Conservation (phyloP, 2,329 filamentous ascomycete genomes). For the Tetracladium maxilliforme region DNA sequence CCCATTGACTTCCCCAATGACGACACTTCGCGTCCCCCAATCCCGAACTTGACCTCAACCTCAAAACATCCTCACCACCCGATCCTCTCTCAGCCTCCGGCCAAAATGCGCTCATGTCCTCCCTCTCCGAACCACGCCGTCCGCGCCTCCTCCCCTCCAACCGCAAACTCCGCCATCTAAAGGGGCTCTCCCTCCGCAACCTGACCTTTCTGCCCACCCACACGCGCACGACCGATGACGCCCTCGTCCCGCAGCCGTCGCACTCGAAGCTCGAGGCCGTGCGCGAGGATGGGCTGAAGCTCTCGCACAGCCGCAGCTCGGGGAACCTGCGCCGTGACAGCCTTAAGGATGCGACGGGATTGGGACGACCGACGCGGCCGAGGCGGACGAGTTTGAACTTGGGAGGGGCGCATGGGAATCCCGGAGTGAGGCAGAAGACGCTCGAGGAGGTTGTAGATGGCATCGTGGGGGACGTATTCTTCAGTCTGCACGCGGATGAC, state of each 20-base stretch:
- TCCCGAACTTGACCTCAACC: too few species aligned
- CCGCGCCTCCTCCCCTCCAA: conserved; percentile 55
- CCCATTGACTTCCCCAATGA: too few species aligned
- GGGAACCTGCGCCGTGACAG: too few species aligned
- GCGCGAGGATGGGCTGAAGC: conserved; percentile 6
- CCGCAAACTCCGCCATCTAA: conserved; percentile 74
- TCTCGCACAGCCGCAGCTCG: conserved; percentile 32
- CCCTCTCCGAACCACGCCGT: too few species aligned
- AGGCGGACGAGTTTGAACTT: conserved; percentile 48
- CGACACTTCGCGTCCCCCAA: too few species aligned
- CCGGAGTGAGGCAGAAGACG: conserved; percentile 51
- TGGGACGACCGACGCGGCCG: conserved; percentile 18
- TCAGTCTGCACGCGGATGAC: conserved; percentile 60
- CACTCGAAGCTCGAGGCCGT: conserved; percentile 44
- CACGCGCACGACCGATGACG: conserved; percentile 59
- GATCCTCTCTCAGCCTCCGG: too few species aligned
- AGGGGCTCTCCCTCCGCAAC: conserved; percentile 78
- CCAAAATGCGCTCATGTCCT: too few species aligned
- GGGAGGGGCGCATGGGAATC: conserved; percentile 42
- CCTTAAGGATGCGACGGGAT: too few species aligned
- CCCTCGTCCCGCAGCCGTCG: too few species aligned
- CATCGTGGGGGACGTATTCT: conserved; percentile 76
- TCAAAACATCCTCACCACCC: too few species aligned
- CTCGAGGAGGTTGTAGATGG: conserved; percentile 58
- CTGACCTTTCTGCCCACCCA: conserved; percentile 49